Percentiles rank a stretch among this genome's conserved stretches.
Evolutionary conservation across 305 asterid species (phyloP).

Genomic region (Solanum aculeatissimum): DNA sequence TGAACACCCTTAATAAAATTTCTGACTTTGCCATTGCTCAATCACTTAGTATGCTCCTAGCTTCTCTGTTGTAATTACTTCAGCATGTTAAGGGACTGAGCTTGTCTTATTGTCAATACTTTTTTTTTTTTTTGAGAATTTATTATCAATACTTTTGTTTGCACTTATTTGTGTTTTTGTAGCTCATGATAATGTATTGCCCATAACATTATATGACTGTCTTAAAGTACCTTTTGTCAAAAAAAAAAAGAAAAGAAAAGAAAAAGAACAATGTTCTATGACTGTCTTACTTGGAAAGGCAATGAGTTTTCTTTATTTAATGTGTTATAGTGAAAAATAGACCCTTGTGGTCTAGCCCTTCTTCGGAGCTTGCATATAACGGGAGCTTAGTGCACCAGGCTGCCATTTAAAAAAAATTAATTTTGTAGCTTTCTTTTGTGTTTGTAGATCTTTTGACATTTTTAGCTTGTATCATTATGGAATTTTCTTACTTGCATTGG

Average conservation of each 20-base stretch:
- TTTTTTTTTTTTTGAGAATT: too few species aligned
- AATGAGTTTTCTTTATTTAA: neutral
- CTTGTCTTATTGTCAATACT: neutral
- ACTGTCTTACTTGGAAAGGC: neutral
- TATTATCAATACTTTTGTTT: neutral
- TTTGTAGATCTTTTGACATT: neutral
- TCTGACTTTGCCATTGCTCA: neutral
- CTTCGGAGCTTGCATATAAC: neutral
- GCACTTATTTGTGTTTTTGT: neutral
- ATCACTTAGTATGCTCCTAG: neutral
- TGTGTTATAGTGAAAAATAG: neutral
- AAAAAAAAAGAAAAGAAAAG: too few species aligned
- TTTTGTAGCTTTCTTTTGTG: neutral
- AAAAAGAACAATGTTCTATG: too few species aligned
- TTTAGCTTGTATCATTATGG: neutral
- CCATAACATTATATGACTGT: neutral
- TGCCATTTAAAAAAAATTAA: neutral
- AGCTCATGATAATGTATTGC: neutral
- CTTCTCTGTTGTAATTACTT: neutral
- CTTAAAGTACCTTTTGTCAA: too few species aligned
- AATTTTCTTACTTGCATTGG: neutral
- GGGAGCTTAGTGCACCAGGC: neutral
- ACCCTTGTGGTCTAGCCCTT: neutral
- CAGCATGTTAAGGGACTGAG: neutral
- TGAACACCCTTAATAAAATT: too few species aligned